Evolutionary conservation across 164 flowering plant genomes (phyloP).

Genomic region (Vitis rotundifolia): DNA sequence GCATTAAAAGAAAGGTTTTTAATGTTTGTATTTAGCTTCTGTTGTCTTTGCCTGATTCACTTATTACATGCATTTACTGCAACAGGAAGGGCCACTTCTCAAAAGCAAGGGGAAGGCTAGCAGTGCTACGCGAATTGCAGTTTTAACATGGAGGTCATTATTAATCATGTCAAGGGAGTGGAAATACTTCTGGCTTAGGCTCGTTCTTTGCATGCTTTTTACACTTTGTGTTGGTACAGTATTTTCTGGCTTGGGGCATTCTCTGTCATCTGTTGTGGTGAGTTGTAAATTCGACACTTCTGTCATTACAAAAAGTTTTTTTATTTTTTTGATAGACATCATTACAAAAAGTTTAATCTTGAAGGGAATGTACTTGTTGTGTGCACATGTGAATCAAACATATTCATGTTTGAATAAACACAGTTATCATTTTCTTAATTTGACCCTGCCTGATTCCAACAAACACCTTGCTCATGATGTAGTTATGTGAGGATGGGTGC

Average conservation of each 20-base stretch:
- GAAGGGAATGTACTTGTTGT: background rate
- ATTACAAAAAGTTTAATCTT: background rate
- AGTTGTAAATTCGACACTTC: conserved; percentile 26
- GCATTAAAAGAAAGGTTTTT: too few species aligned
- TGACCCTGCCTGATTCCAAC: background rate
- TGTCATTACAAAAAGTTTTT: background rate
- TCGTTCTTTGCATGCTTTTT: conserved; percentile 75
- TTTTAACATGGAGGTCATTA: conserved; percentile 95
- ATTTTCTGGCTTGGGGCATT: conserved; percentile 89
- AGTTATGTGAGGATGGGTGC: too few species aligned
- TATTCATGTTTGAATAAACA: background rate
- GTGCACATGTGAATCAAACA: background rate
- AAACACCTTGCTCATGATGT: background rate
- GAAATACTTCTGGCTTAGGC: conserved; percentile 95
- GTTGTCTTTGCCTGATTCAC: background rate
- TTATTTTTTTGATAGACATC: background rate
- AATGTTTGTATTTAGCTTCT: background rate
- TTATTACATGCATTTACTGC: conserved; percentile 6
- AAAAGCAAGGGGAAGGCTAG: conserved; percentile 88
- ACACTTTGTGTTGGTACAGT: conserved; percentile 80
- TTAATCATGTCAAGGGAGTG: conserved; percentile 97
- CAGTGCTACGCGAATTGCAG: conserved; percentile 62
- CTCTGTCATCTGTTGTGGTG: conserved; percentile 89
- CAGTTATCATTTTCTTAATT: background rate
- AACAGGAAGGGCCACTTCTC: conserved; percentile 86